Base-by-base conservation (phyloP, 768 basidiomycete genomes). In the Strobilomyces dryophilus region DNA sequence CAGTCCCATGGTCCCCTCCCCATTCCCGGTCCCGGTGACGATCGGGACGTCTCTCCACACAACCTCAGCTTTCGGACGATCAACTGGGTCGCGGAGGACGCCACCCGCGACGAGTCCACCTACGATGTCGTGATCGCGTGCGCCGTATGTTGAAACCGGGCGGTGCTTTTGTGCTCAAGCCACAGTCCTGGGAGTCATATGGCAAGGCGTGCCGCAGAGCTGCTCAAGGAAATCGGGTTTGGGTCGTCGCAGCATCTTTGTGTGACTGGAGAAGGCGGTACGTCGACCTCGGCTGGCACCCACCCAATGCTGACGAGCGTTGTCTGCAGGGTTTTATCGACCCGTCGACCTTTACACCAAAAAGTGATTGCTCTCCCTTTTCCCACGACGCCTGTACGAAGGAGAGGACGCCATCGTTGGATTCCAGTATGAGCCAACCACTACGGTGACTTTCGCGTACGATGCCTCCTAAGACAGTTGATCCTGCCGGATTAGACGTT, bases 101-200 rank as follows among this genome's bases (percentile, higher is more conserved):
- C 85, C 18, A 68, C 76, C 0, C 78, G 82, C 55, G 87, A 90
- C 61, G 66, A 67, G 4, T 75, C 77, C 1, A 77, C 79, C 0
- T 94, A 93, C 64, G 84, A 92, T 60, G 79, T 92, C 31, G 80
- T 95, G 29, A 55, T 3, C 80, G 83, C 37, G 80, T 85, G 0
- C 71, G 81, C 57, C 61, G 66, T 24, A 76, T 79, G 3, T 74
- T 97, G 15, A 73, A 69, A n/a, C 70, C 77, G 0, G 85, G 82
- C 0, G 90, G 90, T 4, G 73, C 67, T 2, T 86, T 95, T 50
- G 63, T 95, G 1, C 73, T 97, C 2, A 93, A 97, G 64, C 85
- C 90, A 0, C 93, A 97, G 62, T 76, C 81, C 14, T 94, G 91
- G 89, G 84, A 86, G 5, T 84, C 86, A 0, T 97, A 97, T 60